Evolutionary conservation across 2,329 filamentous ascomycete genomes (phyloP), one percentile per base, ranked within the genome.

Genomic region (Neonectria magnoliae): DNA sequence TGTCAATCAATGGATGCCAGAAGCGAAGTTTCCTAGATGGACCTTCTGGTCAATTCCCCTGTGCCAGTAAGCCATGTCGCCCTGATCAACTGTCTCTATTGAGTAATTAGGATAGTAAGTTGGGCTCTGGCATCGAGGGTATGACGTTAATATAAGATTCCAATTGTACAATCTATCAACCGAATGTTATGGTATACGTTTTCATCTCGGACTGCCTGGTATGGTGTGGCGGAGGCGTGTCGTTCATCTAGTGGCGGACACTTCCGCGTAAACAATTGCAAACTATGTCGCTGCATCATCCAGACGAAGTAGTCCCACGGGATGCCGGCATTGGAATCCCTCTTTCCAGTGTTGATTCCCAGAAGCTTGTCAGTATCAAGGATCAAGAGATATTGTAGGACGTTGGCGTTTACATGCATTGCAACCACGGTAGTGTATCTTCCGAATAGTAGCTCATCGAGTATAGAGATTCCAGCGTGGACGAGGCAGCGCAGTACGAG

Each of bases 191-290:
- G 5, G 6, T 52, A 20, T 1, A 64, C 4, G 7, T 64, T 64
- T 31, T 56, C 44, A 5, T 64, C 20, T 13, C 56, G 55, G 20
- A 64, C 51, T 9, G 25, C 61, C 13, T 33, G 44, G 29, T 55
- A 55, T 5, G 60, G 25, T 14, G 45, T 9, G 5, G 45, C 55
- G 14, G 60, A 60, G 1, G 7, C 3, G 1, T 56, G 0, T 44
- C 60, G 36, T 31, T 64, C 33, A 1, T 22, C 11, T 2, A 11
- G 7, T 1, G 13, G 18, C 1, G 57, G 51, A 3, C 48, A 31
- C 38, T 50, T 22, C 4, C 7, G 1, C 0, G 0, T 2, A 27
- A 8, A 25, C 22, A 2, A 18, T n/a, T 27, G 9, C 36, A 20
- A 31, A 11, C 13, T 31, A 11, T 14, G 8, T 14, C 6, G 11